A percentile compares a stretch with the other conserved stretches of the same genome.
Evolutionary conservation across 148 eudicot genomes (phyloP).

Genomic region (Chenopodium album): DNA sequence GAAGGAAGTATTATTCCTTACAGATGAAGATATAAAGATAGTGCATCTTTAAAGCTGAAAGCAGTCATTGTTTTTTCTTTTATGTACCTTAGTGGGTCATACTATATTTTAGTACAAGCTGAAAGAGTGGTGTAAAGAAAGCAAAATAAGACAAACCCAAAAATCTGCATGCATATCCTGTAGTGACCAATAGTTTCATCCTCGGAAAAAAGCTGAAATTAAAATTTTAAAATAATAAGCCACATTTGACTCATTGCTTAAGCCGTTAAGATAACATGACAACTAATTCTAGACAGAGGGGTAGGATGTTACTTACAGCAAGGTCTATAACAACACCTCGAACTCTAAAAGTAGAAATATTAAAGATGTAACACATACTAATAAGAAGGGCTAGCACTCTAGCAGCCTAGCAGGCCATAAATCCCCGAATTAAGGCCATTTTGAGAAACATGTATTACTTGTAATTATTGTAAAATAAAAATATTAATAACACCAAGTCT

Average conservation of each 20-base stretch:
- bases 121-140: slow-evolving; percentile 1
- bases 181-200: slow-evolving; percentile 4
- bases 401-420: not conserved
- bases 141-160: slow-evolving; percentile 6
- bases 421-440: not conserved
- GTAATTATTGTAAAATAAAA: too few relatives aligned
- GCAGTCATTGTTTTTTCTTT: slow-evolving; percentile 10
- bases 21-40: slow-evolving; percentile 34
- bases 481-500: not conserved
- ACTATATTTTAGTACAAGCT: slow-evolving; percentile 6
- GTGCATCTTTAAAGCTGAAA: slow-evolving; percentile 27
- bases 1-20: slow-evolving; percentile 31
- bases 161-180: slow-evolving; percentile 21
- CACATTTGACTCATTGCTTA: too few relatives aligned
- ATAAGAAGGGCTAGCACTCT: too few relatives aligned
- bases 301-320: not conserved
- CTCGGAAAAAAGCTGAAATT: not conserved
- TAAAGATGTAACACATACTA: too few relatives aligned
- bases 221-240: too few relatives aligned
- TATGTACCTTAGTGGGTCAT: slow-evolving; percentile 28
- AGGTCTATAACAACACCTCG: too few relatives aligned
- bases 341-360: too few relatives aligned
- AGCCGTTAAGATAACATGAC: too few relatives aligned
- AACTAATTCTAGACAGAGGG: not conserved
- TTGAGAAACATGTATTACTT: not conserved